Conservation (phyloP, 164 flowering plant species). For the Stephania japonica region DNA sequence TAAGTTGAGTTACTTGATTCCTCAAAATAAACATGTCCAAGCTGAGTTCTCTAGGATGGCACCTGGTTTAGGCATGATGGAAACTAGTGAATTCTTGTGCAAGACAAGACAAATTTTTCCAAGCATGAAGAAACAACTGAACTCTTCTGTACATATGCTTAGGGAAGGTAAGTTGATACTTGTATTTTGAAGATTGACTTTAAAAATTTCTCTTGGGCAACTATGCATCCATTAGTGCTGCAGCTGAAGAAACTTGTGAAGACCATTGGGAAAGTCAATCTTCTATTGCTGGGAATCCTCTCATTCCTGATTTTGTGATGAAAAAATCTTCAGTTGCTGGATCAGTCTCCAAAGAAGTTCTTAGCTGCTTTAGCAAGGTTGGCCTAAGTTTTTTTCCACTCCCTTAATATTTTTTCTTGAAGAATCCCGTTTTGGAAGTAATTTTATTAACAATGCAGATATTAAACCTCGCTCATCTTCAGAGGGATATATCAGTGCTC, state of each 20-base stretch:
- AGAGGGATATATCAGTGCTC: slow-evolving; percentile 35
- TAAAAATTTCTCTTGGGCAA: not conserved
- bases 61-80: slow-evolving; percentile 27
- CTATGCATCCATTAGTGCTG: slow-evolving; percentile 4
- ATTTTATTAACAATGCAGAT: slow-evolving; percentile 35
- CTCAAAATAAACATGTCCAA: slow-evolving; percentile 32
- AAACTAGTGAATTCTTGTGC: slow-evolving; percentile 35
- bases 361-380: slow-evolving; percentile 63
- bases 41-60: slow-evolving; percentile 30
- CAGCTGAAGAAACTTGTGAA: slow-evolving; percentile 53
- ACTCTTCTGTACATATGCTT: slow-evolving; percentile 37
- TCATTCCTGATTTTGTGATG: slow-evolving; percentile 27
- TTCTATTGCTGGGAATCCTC: slow-evolving; percentile 54
- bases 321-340: slow-evolving; percentile 38
- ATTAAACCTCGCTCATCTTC: slow-evolving; percentile 42
- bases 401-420: slow-evolving; percentile 4
- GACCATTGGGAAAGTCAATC: slow-evolving; percentile 61
- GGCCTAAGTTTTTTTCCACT: not conserved
- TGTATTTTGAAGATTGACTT: not conserved
- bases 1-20: slow-evolving; percentile 48
- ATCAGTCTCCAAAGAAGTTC: slow-evolving; percentile 47
- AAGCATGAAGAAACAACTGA: slow-evolving; percentile 48
- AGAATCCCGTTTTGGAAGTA: too few relatives aligned
- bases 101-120: slow-evolving; percentile 46
- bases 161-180: slow-evolving; percentile 41